Base-by-base conservation (phyloP, 306 rosid species). In the Quercus mongolica region DNA sequence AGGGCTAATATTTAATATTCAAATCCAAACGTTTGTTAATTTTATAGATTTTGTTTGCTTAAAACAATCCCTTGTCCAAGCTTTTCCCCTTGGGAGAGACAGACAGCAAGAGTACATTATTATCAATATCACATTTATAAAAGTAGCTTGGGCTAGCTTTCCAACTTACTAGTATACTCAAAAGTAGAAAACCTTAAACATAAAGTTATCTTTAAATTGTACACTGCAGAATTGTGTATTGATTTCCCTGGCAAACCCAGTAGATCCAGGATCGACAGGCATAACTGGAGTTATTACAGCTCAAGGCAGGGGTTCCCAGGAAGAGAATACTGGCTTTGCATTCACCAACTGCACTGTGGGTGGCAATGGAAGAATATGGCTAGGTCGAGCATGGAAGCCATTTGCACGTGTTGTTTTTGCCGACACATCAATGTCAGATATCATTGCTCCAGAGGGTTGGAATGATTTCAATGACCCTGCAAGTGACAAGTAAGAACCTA, bases 361-460 rank as follows among this genome's bases (percentile, higher is more conserved):
- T 41, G 98, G 98, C 17, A 79, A 72, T 9, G 97, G 98, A 5
- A 91, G 97, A 83, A 86, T 92, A 64, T 94, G 91, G 98, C 80
- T 94, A 33, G 97, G 98, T 41, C 76, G 98, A n/a, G 98, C 98
- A 72, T 92, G 98, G 98, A 80, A 97, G 59, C 93, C 97, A 3
- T 94, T 85, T 62, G 88, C 98, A 4, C 94, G 97, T 28, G 97
- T 89, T 30, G 82, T 92, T 52, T 94, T 92, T 56, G 88, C 87
- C 54, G 74, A 54, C 74, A 87, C 97, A 8, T 38, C 78, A 1
- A 92, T 94, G 98, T 84, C 97, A 0, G 97, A 94, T 77, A 94
- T 94, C 30, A 91, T 94, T 74, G 92, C 98, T 20, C 89, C 98
- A 0, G 98, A 89, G 81, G 98, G 98, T 19, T 94, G 98, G 97